Evolutionary conservation across 331 rosid species (phyloP).

Genomic region (Stylosanthes scabra): DNA sequence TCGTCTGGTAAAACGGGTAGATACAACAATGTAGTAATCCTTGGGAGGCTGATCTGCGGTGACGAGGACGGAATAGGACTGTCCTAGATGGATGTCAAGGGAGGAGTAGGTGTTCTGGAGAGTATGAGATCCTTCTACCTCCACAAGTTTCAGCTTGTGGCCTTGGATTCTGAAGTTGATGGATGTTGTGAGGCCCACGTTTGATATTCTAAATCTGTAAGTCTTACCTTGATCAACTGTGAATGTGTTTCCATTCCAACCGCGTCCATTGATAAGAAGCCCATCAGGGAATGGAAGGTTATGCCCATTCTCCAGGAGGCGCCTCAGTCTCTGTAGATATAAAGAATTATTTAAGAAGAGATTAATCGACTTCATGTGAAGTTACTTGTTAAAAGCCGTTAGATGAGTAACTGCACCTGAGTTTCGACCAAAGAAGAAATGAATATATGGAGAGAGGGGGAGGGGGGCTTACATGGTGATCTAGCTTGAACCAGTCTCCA

Average conservation of each 20-base stretch:
- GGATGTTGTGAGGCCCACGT: slow-evolving; percentile 88
- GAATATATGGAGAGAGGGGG: not conserved
- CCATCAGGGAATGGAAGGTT: slow-evolving; percentile 93
- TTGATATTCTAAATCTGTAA: slow-evolving; percentile 89
- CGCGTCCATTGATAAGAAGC: slow-evolving; percentile 92
- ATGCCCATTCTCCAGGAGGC: slow-evolving; percentile 71
- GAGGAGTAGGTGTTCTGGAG: slow-evolving; percentile 78
- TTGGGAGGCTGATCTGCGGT: slow-evolving; percentile 87
- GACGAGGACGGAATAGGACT: slow-evolving; percentile 88
- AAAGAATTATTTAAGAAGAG: not conserved
- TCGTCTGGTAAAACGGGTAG: slow-evolving; percentile 72
- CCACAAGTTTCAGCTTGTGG: slow-evolving; percentile 78
- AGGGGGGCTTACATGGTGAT: slow-evolving; percentile 58
- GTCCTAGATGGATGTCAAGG: slow-evolving; percentile 91
- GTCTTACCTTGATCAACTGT: slow-evolving; percentile 95
- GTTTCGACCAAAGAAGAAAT: too few relatives aligned
- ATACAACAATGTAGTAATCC: slow-evolving; percentile 85
- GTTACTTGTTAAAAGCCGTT: too few relatives aligned
- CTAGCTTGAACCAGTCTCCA: slow-evolving; percentile 92
- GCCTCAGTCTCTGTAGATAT: slow-evolving; percentile 66
- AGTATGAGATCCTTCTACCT: slow-evolving; percentile 98
- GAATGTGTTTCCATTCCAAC: slow-evolving; percentile 94
- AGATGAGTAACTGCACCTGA: too few relatives aligned
- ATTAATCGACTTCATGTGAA: too few relatives aligned
- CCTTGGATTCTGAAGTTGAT: slow-evolving; percentile 92